Base-by-base conservation (phyloP, 2,329 filamentous ascomycete genomes). In the Pseudonectria foliicola region DNA sequence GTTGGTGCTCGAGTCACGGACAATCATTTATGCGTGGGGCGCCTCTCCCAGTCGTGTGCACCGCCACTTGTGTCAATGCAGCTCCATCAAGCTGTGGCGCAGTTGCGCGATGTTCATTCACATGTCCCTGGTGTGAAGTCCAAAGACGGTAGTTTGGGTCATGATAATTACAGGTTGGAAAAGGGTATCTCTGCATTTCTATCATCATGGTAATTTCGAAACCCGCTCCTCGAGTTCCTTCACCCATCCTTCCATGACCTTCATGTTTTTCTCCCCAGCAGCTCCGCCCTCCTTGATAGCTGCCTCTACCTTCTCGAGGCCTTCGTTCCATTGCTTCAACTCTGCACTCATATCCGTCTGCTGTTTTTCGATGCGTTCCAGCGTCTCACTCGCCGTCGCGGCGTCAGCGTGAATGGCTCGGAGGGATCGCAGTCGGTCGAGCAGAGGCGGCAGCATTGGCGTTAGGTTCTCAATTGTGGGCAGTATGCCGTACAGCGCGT, bases 241-340 rank as follows among this genome's bases (percentile, higher is more conserved):
- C 4, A 96, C 85, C 87, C 89, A 95, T 27, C 77, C 78, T 47
- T 90, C 84, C 42, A 96, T 81, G n/a, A 84, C 73, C 50, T 82
- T 80, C 60, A 89, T 80, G 60, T 98, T 98, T 33, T 72, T 75
- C 45, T 76, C 76, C 67, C 93, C 82, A 4, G 78, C 73, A 18
- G 67, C 67, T 54, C 85, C 81, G 4, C 82, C 80, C 40, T 82
- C 74, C 42, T 70, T 70, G 52, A 96, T 78, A 16, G 82, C 80
- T 36, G 68, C 66, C 60, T 95, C 89, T 13, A 95, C 76, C 54
- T 81, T 85, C 42, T 80, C 77, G 12, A 96, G 61, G 0, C 87
- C 86, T 37, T 85, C 81, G 42, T 79, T 76, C 92, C 92, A 96
- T 56, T 83, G 80, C 61, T 80, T 79, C 38, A 98, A 80, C 57